A percentile compares a stretch with the other conserved stretches of the same genome.
Conservation (phyloP, 2,329 filamentous ascomycete species). For the Fusarium staphyleae region DNA sequence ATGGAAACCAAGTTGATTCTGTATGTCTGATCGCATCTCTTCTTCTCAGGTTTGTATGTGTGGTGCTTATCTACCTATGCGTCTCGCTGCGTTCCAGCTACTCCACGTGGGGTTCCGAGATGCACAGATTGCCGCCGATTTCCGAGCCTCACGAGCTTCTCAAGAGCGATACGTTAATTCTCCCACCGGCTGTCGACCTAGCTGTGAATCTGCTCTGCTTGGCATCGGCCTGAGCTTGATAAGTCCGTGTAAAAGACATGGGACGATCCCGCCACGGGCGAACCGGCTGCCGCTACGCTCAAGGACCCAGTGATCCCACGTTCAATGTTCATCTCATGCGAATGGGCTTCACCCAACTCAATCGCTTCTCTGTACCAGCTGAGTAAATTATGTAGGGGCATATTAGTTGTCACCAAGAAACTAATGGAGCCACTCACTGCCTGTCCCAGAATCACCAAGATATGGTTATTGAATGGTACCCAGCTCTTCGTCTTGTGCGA, state of each 20-base stretch:
- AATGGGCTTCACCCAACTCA: neutral
- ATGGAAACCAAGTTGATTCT: neutral
- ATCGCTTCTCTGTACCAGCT: constrained; percentile 11
- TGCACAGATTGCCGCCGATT: neutral
- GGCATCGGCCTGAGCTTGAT: neutral
- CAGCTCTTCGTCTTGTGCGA: constrained; percentile 3
- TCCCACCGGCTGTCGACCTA: neutral
- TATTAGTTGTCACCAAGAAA: constrained; percentile 3
- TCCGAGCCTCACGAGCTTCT: constrained; percentile 3
- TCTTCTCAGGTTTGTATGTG: neutral
- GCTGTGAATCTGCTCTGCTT: constrained; percentile 4
- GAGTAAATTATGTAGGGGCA: constrained; percentile 2
- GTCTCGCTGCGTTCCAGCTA: neutral
- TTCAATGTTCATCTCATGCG: constrained; percentile 16
- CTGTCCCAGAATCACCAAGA: constrained; percentile 4
- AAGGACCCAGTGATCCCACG: constrained; percentile 18
- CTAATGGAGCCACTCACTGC: constrained; percentile 12
- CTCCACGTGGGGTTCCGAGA: constrained; percentile 1
- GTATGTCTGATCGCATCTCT: neutral
- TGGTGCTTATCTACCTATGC: neutral
- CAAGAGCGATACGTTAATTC: neutral
- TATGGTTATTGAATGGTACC: constrained; percentile 7
- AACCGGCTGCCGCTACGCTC: constrained; percentile 10
- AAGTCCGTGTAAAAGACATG: neutral
- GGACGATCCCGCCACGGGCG: constrained; percentile 1